phyloP scores from a whole-genome alignment of 768 basidiomycete species.

The Artomyces pyxidatus region DNA sequence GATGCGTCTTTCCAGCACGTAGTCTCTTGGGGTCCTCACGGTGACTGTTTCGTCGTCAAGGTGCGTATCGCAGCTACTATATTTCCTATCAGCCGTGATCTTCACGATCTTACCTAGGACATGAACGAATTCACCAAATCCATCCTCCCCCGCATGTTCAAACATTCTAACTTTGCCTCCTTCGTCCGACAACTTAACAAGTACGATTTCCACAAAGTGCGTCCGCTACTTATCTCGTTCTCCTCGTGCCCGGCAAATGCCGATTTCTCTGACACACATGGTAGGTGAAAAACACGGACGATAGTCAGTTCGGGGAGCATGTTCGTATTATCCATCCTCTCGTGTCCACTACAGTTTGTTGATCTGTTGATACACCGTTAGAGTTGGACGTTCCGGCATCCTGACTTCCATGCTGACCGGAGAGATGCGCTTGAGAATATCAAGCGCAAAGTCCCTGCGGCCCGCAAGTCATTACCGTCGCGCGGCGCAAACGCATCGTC shows the following conservation, averaged over 20 bases:
- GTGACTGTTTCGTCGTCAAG: conserved; percentile 89
- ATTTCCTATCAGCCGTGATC: not conserved
- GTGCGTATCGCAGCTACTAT: conserved; percentile 6
- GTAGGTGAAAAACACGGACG: conserved; percentile 78
- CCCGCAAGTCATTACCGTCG: conserved; percentile 23
- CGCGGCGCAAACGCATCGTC: conserved; percentile 18
- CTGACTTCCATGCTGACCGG: conserved; percentile 43
- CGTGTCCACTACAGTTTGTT: conserved; percentile 16
- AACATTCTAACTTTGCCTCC: conserved; percentile 89
- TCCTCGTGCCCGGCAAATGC: conserved; percentile 5
- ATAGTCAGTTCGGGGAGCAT: conserved; percentile 60
- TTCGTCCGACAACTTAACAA: conserved; percentile 94
- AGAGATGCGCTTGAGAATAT: conserved; percentile 55
- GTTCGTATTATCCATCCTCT: conserved; percentile 27
- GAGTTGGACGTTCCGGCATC: conserved; percentile 47
- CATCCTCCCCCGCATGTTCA: conserved; percentile 87
- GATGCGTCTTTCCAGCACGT: conserved; percentile 63
- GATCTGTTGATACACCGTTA: conserved; percentile 10
- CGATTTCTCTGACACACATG: conserved; percentile 10
- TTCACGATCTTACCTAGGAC: conserved; percentile 37
- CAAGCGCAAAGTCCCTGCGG: conserved; percentile 47
- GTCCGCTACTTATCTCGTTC: conserved; percentile 12
- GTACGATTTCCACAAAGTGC: conserved; percentile 91
- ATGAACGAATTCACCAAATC: conserved; percentile 95
- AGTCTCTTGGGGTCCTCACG: conserved; percentile 76